Evolutionary conservation across 1,284 basidiomycete species (phyloP).

Genomic region (Coniferiporia weirii): DNA sequence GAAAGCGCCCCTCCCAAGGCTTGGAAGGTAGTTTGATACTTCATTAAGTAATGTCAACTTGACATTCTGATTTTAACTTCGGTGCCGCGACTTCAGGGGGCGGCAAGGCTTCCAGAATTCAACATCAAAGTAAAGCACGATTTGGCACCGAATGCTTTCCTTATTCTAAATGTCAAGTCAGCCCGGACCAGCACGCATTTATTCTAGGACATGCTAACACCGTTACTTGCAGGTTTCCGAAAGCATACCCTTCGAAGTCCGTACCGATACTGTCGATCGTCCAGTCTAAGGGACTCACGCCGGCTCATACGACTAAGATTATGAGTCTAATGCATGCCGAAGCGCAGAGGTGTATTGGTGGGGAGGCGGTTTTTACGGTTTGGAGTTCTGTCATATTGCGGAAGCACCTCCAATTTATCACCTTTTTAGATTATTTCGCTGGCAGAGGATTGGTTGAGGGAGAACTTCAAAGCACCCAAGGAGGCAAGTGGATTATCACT

Average conservation of each 20-base stretch:
- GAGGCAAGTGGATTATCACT: conserved; percentile 59
- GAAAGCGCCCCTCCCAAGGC: conserved; percentile 68
- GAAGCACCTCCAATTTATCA: neutral
- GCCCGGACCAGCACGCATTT: conserved; percentile 21
- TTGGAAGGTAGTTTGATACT: conserved; percentile 59
- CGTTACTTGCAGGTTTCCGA: conserved; percentile 55
- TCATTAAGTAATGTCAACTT: neutral
- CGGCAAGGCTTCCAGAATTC: conserved; percentile 64
- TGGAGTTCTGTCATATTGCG: neutral
- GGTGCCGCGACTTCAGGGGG: conserved; percentile 41
- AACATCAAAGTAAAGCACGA: conserved; percentile 65
- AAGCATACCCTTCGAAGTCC: conserved; percentile 67
- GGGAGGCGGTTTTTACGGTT: conserved; percentile 11
- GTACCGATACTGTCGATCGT: conserved; percentile 63
- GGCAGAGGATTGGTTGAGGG: conserved; percentile 64
- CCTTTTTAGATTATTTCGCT: conserved; percentile 52
- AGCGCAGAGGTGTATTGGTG: conserved; percentile 36
- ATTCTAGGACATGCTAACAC: neutral
- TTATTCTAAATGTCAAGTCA: conserved; percentile 66
- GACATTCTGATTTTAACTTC: neutral
- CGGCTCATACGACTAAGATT: conserved; percentile 47
- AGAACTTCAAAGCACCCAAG: conserved; percentile 48
- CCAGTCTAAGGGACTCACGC: conserved; percentile 41
- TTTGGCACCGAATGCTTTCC: conserved; percentile 50
- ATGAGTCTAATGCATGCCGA: conserved; percentile 54